phyloP scores from a whole-genome alignment of 139 green algal genomes.

The Coelastrella sp. region DNA sequence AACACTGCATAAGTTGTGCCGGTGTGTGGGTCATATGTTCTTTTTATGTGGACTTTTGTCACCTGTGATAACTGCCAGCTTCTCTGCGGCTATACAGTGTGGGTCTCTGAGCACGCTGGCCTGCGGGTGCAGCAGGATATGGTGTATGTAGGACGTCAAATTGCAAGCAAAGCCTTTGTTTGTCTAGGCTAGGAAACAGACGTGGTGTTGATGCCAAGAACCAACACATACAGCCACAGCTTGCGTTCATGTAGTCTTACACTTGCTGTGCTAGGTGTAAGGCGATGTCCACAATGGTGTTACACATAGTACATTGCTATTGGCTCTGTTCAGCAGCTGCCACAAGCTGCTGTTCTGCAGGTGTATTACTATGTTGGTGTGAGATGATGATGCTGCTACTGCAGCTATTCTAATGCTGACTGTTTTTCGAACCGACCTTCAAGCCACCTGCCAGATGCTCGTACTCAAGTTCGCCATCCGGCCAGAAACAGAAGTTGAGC shows the following conservation, averaged over 20 bases:
- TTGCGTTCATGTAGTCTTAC: too few relatives aligned
- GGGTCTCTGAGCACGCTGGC: slow-evolving; percentile 67
- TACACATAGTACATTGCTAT: too few relatives aligned
- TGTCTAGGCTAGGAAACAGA: too few relatives aligned
- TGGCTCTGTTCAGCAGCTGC: too few relatives aligned
- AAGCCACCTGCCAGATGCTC: slow-evolving; percentile 87
- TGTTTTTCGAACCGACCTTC: slow-evolving; percentile 37
- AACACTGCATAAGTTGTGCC: too few relatives aligned
- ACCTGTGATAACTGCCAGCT: slow-evolving; percentile 62
- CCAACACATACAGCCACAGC: too few relatives aligned
- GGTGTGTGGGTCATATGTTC: too few relatives aligned
- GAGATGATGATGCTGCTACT: neutral
- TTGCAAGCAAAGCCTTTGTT: neutral
- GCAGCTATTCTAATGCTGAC: neutral
- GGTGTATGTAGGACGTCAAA: neutral
- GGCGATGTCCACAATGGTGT: too few relatives aligned
- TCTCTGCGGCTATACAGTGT: slow-evolving; percentile 58
- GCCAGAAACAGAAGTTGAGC: slow-evolving; percentile 99
- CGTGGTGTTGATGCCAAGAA: too few relatives aligned
- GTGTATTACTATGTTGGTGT: too few relatives aligned
- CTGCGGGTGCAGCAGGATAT: slow-evolving; percentile 28
- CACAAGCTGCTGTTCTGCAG: too few relatives aligned
- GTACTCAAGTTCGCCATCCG: slow-evolving; percentile 90
- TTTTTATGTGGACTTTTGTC: neutral
- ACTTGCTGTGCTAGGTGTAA: too few relatives aligned